phyloP scores from a whole-genome alignment of 352 stramenopile species.

The Pythium plurisporium region DNA sequence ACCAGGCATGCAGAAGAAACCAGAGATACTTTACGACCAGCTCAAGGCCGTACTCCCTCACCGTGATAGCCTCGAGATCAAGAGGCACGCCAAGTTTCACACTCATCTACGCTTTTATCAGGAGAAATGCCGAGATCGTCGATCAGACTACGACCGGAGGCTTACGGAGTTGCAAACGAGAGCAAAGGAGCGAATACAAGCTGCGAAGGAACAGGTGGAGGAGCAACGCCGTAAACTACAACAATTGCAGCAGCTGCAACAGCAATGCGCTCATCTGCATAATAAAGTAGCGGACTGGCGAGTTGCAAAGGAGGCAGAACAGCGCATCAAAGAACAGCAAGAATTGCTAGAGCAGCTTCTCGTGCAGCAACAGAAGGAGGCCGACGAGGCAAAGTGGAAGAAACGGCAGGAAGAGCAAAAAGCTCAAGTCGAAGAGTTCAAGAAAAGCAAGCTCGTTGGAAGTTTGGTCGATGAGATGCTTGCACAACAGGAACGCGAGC shows the following conservation, averaged over 20 bases:
- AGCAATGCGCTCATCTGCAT: conserved; percentile 39
- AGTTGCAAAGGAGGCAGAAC: conserved; percentile 45
- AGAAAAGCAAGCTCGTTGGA: conserved; percentile 34
- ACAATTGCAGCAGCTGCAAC: conserved; percentile 34
- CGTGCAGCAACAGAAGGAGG: conserved; percentile 29
- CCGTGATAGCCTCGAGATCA: conserved; percentile 32
- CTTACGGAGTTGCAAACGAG: conserved; percentile 24
- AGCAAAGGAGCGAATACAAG: conserved; percentile 29
- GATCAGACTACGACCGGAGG: conserved; percentile 38
- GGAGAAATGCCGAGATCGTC: conserved; percentile 49
- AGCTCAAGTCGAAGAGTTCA: conserved; percentile 47
- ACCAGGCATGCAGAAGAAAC: conserved; percentile 29
- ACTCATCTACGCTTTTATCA: conserved; percentile 49
- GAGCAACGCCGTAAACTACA: conserved; percentile 26
- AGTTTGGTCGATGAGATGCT: conserved; percentile 41
- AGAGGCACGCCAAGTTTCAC: conserved; percentile 57
- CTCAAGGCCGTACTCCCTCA: conserved; percentile 40
- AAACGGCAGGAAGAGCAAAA: conserved; percentile 49
- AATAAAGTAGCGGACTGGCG: conserved; percentile 47
- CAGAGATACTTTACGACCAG: conserved; percentile 60
- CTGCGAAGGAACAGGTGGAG: conserved; percentile 21
- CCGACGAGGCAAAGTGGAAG: conserved; percentile 36
- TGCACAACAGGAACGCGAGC: conserved; percentile 29
- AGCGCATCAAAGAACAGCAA: conserved; percentile 54
- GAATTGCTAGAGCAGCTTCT: conserved; percentile 45